Conservation (phyloP, 2,329 filamentous ascomycete species). For the Fusarium sp. region DNA sequence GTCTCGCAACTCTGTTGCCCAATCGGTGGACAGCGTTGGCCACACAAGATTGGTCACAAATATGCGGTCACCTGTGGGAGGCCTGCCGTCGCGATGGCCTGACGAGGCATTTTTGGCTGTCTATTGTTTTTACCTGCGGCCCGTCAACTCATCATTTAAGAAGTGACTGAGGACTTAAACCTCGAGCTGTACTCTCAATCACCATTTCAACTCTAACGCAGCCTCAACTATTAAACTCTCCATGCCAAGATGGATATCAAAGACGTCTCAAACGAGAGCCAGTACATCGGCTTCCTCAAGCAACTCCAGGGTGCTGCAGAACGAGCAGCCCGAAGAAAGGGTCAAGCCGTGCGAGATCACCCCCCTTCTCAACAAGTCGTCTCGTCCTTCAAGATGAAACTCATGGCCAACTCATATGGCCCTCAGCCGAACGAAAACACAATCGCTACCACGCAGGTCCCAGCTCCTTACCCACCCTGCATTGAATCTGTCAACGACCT, state of each 20-base stretch:
- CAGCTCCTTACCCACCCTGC: neutral
- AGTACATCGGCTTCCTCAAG: neutral
- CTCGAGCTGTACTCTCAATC: neutral
- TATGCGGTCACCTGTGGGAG: neutral
- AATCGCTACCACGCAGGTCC: constrained; percentile 4
- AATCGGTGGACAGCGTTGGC: neutral
- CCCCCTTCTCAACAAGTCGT: neutral
- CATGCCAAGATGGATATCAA: constrained; percentile 7
- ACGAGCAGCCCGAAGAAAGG: constrained; percentile 1
- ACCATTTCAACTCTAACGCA: neutral
- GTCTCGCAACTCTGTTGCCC: neutral
- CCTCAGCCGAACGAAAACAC: neutral
- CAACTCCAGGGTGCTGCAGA: neutral
- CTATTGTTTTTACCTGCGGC: neutral
- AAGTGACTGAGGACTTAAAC: neutral
- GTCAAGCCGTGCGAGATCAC: neutral
- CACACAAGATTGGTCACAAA: neutral
- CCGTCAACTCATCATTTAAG: neutral
- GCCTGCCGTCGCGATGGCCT: neutral
- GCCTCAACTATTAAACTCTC: neutral
- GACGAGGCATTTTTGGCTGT: neutral
- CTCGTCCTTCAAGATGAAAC: neutral
- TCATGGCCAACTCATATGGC: neutral
- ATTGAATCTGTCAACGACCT: neutral
- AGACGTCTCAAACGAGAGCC: neutral